Percentiles rank a stretch among this genome's conserved stretches.
Evolutionary conservation across 352 stramenopile species (phyloP).

Genomic region (Globisporangium cylindrosporum): DNA sequence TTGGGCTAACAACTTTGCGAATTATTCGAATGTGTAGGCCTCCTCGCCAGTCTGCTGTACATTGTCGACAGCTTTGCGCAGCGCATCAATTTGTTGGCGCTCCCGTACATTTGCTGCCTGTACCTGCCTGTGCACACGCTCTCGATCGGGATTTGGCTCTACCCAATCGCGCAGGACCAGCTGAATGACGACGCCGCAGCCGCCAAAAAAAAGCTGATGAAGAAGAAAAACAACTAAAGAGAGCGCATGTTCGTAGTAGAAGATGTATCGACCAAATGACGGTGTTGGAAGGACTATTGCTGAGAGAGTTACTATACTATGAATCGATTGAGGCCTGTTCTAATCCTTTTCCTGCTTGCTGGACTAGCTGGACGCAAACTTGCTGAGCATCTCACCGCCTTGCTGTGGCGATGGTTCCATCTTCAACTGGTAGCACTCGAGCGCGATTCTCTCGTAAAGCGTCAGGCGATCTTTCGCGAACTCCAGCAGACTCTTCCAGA

Average conservation of each 20-base stretch:
- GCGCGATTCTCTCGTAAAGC: slow-evolving; percentile 47
- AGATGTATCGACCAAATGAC: not conserved
- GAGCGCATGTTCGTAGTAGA: not conserved
- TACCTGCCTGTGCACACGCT: slow-evolving; percentile 73
- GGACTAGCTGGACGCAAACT: slow-evolving; percentile 27
- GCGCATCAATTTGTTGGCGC: slow-evolving; percentile 49
- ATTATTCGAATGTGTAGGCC: not conserved
- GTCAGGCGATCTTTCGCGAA: slow-evolving; percentile 36
- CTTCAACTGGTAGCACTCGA: slow-evolving; percentile 58
- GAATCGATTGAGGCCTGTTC: not conserved
- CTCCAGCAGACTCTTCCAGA: slow-evolving; percentile 55
- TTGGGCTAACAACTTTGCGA: not conserved
- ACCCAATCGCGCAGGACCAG: slow-evolving; percentile 12
- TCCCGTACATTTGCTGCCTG: slow-evolving; percentile 67
- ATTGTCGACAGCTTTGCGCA: slow-evolving; percentile 48
- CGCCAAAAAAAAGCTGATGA: slow-evolving; percentile 28
- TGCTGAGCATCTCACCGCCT: slow-evolving; percentile 42
- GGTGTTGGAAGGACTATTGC: not conserved
- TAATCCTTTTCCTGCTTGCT: not conserved
- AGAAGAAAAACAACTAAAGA: slow-evolving; percentile 22
- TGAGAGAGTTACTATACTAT: not conserved
- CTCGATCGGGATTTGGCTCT: slow-evolving; percentile 47
- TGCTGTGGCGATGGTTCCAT: slow-evolving; percentile 46
- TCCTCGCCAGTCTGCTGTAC: slow-evolving; percentile 18
- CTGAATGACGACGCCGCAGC: not conserved